Evolutionary conservation across 1,284 basidiomycete species (phyloP), one percentile per base, ranked within the genome.

Genomic region (Phlebopus sp.): DNA sequence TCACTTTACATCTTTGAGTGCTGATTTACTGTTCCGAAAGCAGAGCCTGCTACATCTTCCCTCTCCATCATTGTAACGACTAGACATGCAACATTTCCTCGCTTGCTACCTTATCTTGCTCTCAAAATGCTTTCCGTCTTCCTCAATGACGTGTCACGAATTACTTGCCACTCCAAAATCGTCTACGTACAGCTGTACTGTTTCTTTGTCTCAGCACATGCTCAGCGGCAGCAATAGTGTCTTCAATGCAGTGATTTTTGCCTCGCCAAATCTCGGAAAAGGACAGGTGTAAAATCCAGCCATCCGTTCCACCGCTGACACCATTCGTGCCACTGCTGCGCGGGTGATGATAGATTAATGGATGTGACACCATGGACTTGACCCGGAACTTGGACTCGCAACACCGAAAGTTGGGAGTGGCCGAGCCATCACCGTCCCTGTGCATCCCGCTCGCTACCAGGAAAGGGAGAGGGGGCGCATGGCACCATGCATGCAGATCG

Each of bases 31-130:
- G 55, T 57, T 57, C 50, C 55, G 45, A 44, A 55, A 55, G 56
- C 55, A 56, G 55, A 60, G 49, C 50, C 49, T 55, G 55, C 44
- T 48, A 10, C 37, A n/a, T 31, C 25, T 27, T 41, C 44, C 36
- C 15, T 39, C 31, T 44, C 55, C 58, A 69, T 66, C 70, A 69
- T 49, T 82, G 81, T 82, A 82, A 83, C 73, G 75, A 81, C 75
- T 81, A 84, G 79, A 81, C 74, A 84, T 79, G 75, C 76, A 73
- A 55, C 60, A 46, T 64, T 54, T 65, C 59, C 63, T 59, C 57
- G 59, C 55, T 52, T 65, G 55, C 55, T 63, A 54, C 59, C 60
- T 35, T 50, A 56, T 64, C 66, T 60, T 56, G 58, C 58, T 59
- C 58, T 57, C 50, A 57, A 55, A 59, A 53, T 56, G 55, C 55